Evolutionary conservation across 495 filamentous ascomycete genomes (phyloP), one percentile per base, ranked within the genome.

Genomic region (Xylaria telfairii): DNA sequence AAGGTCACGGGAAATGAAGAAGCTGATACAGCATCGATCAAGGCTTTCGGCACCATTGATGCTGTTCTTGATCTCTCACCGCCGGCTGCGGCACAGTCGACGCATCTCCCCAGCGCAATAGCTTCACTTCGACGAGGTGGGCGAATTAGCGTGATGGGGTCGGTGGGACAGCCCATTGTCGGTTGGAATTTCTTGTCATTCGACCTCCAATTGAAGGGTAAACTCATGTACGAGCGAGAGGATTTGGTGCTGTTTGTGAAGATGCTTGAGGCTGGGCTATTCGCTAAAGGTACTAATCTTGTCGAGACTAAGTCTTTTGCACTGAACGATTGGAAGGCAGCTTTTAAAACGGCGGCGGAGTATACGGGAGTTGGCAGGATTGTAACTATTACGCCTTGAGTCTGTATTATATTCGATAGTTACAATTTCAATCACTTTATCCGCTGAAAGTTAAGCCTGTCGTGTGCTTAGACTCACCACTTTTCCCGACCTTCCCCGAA

Each of bases 211-310:
- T 28, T 81, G 2, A 78, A 76, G 56, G 81, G 76, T 24, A 79
- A 82, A 66, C 71, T 78, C 56, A 82, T 83, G 81, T 77, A 75
- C 63, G 70, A 77, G 57, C 71, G 76, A 41, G 74, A 78, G 19
- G 72, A 74, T 42, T 0, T 76, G 41, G 21, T 72, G 9, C 61
- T 65, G 49, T 70, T 72, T 41, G 32, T 72, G n/a, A 77, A 75
- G 63, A 74, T 78, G 75, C 63, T 77, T 39, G 75, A 77, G 62
- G 65, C 59, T 41, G 76, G 76, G 7, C 37, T 77, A 39, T 74
- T 77, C 67, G 75, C 75, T 10, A 69, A 24, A 26, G 76, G 75
- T 4, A 57, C 65, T n/a, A 54, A 77, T 26, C 68, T 77, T 9
- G 75, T 75, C 5, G 71, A 73, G 60, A 68, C 71, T n/a, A 75